phyloP scores from a whole-genome alignment of 1,284 basidiomycete species.

The Pholiota adiposa region DNA sequence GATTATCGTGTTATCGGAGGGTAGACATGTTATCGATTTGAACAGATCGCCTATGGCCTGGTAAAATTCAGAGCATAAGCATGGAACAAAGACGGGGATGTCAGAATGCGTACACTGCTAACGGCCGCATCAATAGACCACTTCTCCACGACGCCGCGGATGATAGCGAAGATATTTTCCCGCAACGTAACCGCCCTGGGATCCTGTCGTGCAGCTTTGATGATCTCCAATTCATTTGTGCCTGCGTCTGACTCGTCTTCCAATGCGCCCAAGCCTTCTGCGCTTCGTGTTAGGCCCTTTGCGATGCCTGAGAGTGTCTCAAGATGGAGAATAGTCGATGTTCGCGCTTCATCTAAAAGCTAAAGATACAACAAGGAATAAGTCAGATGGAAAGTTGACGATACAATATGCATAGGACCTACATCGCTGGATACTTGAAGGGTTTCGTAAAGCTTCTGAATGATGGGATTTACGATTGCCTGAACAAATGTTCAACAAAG shows the following conservation, averaged over 20 bases:
- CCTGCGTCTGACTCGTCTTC: constrained; percentile 64
- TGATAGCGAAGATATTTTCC: constrained; percentile 61
- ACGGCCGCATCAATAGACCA: constrained; percentile 76
- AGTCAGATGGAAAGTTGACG: not conserved
- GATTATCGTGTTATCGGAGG: constrained; percentile 73
- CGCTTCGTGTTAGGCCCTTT: constrained; percentile 79
- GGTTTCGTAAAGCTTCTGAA: constrained; percentile 68
- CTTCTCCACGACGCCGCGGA: constrained; percentile 65
- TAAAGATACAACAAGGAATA: constrained; percentile 35
- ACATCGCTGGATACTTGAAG: constrained; percentile 59
- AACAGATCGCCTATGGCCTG: constrained; percentile 83
- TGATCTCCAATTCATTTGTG: constrained; percentile 52
- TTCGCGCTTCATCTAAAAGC: constrained; percentile 71
- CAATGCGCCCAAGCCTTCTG: constrained; percentile 69
- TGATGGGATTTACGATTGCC: constrained; percentile 79
- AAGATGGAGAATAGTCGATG: constrained; percentile 66
- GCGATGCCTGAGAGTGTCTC: constrained; percentile 83
- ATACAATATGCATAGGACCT: constrained; percentile 21
- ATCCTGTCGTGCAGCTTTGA: constrained; percentile 68
- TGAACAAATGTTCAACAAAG: constrained; percentile 27
- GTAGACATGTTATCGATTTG: constrained; percentile 79
- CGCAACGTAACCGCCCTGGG: constrained; percentile 65
- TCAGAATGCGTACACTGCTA: constrained; percentile 61
- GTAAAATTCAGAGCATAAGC: not conserved
- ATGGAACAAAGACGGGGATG: not conserved